Conservation (phyloP, 2,329 filamentous ascomycete species). For the Fusarium tupiense region DNA sequence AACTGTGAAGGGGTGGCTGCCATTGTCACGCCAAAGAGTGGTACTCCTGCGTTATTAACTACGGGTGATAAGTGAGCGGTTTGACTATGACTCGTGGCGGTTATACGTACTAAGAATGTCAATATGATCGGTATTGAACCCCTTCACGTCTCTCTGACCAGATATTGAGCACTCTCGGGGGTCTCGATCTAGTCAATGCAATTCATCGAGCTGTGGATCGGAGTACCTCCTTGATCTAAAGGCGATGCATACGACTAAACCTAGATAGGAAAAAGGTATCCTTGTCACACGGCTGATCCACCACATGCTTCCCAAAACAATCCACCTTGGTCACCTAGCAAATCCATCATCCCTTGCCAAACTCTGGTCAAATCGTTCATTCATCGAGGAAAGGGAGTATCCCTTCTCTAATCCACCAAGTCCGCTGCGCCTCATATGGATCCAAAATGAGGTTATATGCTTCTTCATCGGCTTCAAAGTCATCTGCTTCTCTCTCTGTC, state of each 20-base stretch:
- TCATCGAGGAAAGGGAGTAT: background rate
- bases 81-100: rapidly evolving
- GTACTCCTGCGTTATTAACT: background rate
- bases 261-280: background rate
- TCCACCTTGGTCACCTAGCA: background rate
- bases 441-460: background rate
- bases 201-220: background rate
- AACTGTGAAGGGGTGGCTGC: background rate
- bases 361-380: rapidly evolving
- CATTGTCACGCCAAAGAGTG: background rate
- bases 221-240: background rate
- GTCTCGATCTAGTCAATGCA: background rate
- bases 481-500: rapidly evolving
- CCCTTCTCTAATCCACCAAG: background rate
- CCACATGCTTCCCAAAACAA: background rate
- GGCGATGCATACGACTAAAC: rapidly evolving
- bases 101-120: background rate
- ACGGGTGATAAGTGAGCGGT: rapidly evolving
- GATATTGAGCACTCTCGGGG: background rate
- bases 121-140: background rate
- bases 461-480: background rate
- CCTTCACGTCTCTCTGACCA: background rate
- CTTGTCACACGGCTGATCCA: background rate
- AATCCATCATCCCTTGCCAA: too few species aligned
- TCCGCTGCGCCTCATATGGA: background rate